A percentile compares a stretch with the other conserved stretches of the same genome.
These are phyloP conservation scores for Carnegiea gigantea DNA, from an alignment of 179 eudicot genomes.

Conservation along the genomic window DNA sequence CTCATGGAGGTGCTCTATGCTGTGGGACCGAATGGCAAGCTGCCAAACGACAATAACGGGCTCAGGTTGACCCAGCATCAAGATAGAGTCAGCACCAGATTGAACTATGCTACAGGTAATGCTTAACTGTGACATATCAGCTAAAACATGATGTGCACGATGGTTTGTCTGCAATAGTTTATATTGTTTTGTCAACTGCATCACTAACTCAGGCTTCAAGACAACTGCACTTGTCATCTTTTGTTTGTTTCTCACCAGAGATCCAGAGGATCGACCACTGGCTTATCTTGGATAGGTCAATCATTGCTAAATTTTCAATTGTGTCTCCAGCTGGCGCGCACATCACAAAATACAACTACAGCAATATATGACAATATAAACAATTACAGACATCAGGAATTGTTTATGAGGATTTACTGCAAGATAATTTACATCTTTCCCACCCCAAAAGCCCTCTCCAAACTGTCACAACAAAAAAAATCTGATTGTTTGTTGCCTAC, in stretches of 20 bases:
- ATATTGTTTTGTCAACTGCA: too few relatives aligned
- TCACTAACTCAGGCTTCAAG: too few relatives aligned
- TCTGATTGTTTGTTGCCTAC: not conserved
- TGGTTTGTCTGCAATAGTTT: not conserved
- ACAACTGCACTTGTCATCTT: not conserved
- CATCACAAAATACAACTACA: not conserved
- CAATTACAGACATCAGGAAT: too few relatives aligned
- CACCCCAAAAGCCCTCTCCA: not conserved
- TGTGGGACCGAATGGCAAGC: constrained; percentile 46
- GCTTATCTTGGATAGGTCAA: not conserved
- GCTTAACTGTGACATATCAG: not conserved
- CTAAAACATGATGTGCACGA: not conserved
- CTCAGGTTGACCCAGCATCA: constrained; percentile 42
- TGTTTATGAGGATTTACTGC: not conserved
- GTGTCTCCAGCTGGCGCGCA: not conserved
- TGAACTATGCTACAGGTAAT: constrained; percentile 68
- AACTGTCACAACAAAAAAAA: too few relatives aligned
- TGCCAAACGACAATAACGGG: constrained; percentile 16
- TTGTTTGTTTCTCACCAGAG: not conserved
- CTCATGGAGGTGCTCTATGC: constrained; percentile 43
- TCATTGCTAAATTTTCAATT: not conserved
- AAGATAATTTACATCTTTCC: not conserved
- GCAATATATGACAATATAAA: too few relatives aligned
- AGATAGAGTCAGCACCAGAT: constrained; percentile 29
- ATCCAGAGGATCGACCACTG: not conserved